Evolutionary conservation across 75 land plant species (phyloP), one percentile per base, ranked within the genome.

Genomic region (Pinus albicaulis): DNA sequence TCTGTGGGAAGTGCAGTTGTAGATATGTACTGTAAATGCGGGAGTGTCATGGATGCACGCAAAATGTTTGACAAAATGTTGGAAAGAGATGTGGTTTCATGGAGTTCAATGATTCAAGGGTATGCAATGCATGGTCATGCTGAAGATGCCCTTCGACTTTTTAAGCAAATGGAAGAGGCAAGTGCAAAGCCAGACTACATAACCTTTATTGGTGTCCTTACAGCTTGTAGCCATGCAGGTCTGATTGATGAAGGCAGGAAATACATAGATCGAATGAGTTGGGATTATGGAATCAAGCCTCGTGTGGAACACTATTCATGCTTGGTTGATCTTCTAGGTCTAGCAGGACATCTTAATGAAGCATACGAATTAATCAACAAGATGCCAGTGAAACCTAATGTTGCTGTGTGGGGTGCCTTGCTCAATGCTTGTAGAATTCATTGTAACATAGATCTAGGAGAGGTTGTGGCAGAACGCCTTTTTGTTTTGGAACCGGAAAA

Each of bases 61-160:
- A 80, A 81, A 55, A 57, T 90, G 24, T 88, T 80, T 72, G 22
- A 74, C 56, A 34, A 57, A 41, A 77, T 69, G 53, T 48, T 15
- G 3, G 25, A 34, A 13, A 34, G 4, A 19, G 73, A 13, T 82
- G 86, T 65, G 74, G 86, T 88, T 2, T 69, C 83, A 59, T 90
- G 75, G 78, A 81, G 86, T 72, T 76, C 92, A 36, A 85, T 90
- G 82, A 90, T 87, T 69, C 80, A 87, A 7, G 90, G 92, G 2
- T 83, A 61, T 78, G 92, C 85, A n/a, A 76, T 83, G 25, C 83
- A 88, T 78, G 92, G 92, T n/a, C 77, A 79, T 83, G 77, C 59
- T 28, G 13, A 17, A 19, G 83, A 83, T 26, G 87, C 85, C 41
- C 74, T 88, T 55, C 57, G 63, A 25, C 73, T 73, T 22, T 91